Evolutionary conservation across 768 basidiomycete genomes (phyloP), one percentile per base, ranked within the genome.

Genomic region (Naganishia friedmannii): DNA sequence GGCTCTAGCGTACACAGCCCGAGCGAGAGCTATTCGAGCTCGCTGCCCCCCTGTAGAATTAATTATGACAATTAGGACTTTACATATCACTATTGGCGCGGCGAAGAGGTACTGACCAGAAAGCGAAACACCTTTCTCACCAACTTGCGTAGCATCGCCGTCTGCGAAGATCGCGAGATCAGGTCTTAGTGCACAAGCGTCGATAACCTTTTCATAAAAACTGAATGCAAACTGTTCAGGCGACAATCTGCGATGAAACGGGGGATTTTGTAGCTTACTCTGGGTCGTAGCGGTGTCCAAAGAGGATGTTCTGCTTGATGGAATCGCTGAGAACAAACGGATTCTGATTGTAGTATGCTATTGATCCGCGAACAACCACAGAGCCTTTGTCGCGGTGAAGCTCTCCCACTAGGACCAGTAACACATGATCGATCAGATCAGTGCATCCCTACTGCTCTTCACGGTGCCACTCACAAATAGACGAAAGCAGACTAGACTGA

Each of bases 281-380:
- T 71, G 90, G 88, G 65, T 97, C 93, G 72, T 89, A 63, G 74
- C 88, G 86, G 79, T 94, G 90, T 12, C 89, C 92, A 82, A 98
- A 97, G 39, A 91, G 77, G 71, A 98, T 97, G 76, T 98, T 98
- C 53, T 93, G 91, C 45, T 89, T 86, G 60, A 97, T 86, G 1
- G 90, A 88, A 0, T 91, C 87, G 1, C 91, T 92, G 80, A 94
- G 85, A 53, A 96, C 87, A 90, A 92, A 95, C 39, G 92, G 89
- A 76, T 88, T 89, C 78, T 96, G 93, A 34, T 89, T 86, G 10
- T 91, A 92, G 79, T 93, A 94, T 0, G 93, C 86, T 26, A 94
- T 82, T 15, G 82, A 87, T 0, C 92, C 92, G 34, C 83, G 85
- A 1, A 96, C 74, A 0, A 83, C 82, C 0, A 95, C 86, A 23